phyloP scores from a whole-genome alignment of 805 yeast genomes.

The Peterozyma xylosa region DNA sequence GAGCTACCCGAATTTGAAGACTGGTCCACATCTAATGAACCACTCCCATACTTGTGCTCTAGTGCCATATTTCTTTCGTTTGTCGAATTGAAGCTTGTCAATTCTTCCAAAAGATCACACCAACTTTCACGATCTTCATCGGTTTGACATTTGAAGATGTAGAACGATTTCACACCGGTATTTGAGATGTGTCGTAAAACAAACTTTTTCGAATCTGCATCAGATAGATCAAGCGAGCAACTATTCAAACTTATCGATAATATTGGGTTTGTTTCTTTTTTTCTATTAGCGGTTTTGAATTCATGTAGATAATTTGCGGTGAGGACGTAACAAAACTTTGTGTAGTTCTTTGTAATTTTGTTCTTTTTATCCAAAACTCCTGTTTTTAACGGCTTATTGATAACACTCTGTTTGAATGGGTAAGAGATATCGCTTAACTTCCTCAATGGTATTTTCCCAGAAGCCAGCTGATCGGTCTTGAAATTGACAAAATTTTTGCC shows the following conservation, averaged over 20 bases:
- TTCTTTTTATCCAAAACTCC: slow-evolving; percentile 57
- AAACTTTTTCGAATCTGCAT: slow-evolving; percentile 26
- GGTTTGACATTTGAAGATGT: slow-evolving; percentile 35
- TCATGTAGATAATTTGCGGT: slow-evolving; percentile 65
- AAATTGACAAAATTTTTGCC: slow-evolving; percentile 30
- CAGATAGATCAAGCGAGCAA: slow-evolving; percentile 21
- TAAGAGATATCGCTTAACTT: slow-evolving; percentile 44
- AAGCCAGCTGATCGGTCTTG: slow-evolving; percentile 26
- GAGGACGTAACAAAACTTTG: slow-evolving; percentile 57
- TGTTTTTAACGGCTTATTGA: slow-evolving; percentile 46
- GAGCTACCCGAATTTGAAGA: no score
- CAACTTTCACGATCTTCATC: slow-evolving; percentile 39
- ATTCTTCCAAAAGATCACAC: slow-evolving; percentile 46
- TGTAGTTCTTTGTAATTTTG: slow-evolving; percentile 52
- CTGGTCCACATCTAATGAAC: no score
- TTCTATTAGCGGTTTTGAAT: slow-evolving; percentile 49
- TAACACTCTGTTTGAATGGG: slow-evolving; percentile 44
- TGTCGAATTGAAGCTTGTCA: slow-evolving; percentile 39
- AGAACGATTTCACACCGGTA: slow-evolving; percentile 17
- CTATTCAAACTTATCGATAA: slow-evolving; percentile 32
- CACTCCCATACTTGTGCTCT: slow-evolving; percentile 16
- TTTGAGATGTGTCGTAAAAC: slow-evolving; percentile 26
- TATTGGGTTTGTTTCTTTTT: slow-evolving; percentile 40
- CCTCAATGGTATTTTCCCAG: slow-evolving; percentile 21
- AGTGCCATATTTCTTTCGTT: slow-evolving; percentile 42